Conservation (phyloP, 2,329 filamentous ascomycete genomes). For the Neocatenulostroma microsporum region DNA sequence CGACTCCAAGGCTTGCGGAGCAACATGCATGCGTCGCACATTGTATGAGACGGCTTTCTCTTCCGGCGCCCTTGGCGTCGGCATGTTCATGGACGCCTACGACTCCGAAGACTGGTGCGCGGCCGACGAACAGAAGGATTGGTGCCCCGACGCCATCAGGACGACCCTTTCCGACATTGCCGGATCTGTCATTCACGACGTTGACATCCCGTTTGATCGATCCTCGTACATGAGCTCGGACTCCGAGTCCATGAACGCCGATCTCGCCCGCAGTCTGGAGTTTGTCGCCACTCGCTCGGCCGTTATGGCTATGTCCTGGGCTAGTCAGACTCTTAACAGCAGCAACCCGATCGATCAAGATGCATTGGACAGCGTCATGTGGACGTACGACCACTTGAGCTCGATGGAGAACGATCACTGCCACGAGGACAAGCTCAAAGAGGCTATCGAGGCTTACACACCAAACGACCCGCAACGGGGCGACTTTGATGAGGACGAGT, state of each 20-base stretch:
- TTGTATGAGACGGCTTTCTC: slow-evolving; percentile 4
- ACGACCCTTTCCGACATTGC: slow-evolving; percentile 1
- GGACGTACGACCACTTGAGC: no score
- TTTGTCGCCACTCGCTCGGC: not conserved
- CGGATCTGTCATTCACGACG: not conserved
- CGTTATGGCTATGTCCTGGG: slow-evolving; percentile 3
- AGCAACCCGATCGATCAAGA: no score
- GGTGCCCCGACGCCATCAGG: slow-evolving; percentile 1
- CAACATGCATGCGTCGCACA: slow-evolving; percentile 3
- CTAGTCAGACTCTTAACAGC: not conserved
- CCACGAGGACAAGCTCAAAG: no score
- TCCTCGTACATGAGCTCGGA: no score
- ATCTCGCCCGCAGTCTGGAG: not conserved
- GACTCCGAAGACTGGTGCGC: not conserved
- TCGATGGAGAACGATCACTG: no score
- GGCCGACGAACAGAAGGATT: not conserved
- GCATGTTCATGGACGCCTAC: slow-evolving; percentile 4
- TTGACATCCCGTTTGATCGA: not conserved
- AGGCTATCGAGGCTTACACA: no score
- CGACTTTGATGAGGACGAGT: not conserved
- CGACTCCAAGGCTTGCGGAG: not conserved
- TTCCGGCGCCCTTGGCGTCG: slow-evolving; percentile 2
- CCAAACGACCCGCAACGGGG: not conserved
- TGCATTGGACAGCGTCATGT: no score
- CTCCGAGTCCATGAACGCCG: not conserved